Evolutionary conservation across 148 eudicot species (phyloP), one percentile per base, ranked within the genome.

Genomic region (Amaranthus hypochondriacus): DNA sequence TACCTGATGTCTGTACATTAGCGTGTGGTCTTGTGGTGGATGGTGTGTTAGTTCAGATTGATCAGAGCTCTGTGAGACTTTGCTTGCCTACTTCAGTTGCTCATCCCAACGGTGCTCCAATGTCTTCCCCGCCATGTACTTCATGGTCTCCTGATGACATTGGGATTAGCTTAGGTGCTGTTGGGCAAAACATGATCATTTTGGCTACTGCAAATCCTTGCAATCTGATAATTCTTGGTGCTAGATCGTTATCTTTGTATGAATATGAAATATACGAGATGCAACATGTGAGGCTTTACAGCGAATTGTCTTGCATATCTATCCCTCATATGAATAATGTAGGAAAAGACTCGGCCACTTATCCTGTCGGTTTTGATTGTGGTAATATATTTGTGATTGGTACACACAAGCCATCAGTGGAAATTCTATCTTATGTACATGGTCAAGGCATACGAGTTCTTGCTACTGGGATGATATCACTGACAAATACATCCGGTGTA

Each of bases 371-470:
- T 75, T 78, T 83, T 62, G 84, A 82, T 76, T 48, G 75, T 70
- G 86, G 84, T 68, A 80, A 73, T 50, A 74, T 78, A 43, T 85
- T 94, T 81, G 91, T 91, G 63, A 87, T 94, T 78, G 98, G 98
- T 63, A 91, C 98, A 12, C 98, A 94, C 77, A 94, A 85, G 79
- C 98, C 98, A 79, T 94, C 98, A 39, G 96, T 94, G 62, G 98
- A 94, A 84, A 83, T 94, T 62, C 46, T 94, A 61, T 88, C 89
- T 54, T 91, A 87, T 82, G 62, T 75, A 63, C 82, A 66, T 43
- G 86, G 88, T 71, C 83, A 81, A 82, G 97, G 97, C 73, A 80
- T 91, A 62, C 81, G 80, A 76, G 81, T 85, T 79, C 83, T 87
- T 75, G 97, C 90, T 66, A 79, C 83, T 68, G 97, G 98, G 75